phyloP scores from a whole-genome alignment of 2,329 filamentous ascomycete genomes.

The Geosmithia flava region DNA sequence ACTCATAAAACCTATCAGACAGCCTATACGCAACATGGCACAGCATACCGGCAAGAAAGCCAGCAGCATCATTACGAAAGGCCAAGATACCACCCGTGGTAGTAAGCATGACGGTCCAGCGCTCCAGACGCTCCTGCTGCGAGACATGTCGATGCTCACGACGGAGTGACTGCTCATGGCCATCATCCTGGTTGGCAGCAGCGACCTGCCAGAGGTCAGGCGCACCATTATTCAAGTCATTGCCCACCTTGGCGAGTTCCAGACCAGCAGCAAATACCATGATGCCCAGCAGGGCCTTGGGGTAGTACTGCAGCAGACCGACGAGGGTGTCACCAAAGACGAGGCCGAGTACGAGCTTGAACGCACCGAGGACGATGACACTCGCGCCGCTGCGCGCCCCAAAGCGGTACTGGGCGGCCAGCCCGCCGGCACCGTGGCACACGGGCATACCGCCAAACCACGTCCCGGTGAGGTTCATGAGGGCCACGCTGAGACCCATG shows the following conservation, averaged over 20 bases:
- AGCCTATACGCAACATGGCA: conserved; percentile 59
- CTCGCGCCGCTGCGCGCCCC: conserved; percentile 80
- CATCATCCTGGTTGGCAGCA: conserved; percentile 22
- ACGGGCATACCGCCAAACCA: conserved; percentile 95
- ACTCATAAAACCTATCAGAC: conserved; percentile 27
- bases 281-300: conserved; percentile 64
- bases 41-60: conserved; percentile 70
- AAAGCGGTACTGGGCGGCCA: conserved; percentile 86
- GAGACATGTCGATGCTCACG: conserved; percentile 40
- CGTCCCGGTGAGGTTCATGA: conserved; percentile 74
- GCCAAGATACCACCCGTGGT: conserved; percentile 73
- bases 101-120: conserved; percentile 84
- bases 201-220: conserved; percentile 47
- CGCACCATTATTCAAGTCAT: conserved; percentile 66
- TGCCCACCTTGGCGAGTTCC: conserved; percentile 75
- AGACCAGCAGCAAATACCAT: conserved; percentile 86
- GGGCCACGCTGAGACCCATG: conserved; percentile 68
- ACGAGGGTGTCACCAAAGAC: conserved; percentile 65
- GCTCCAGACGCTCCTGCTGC: conserved; percentile 57
- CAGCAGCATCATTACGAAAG: conserved; percentile 82
- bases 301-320: conserved; percentile 58
- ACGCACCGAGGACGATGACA: conserved; percentile 63
- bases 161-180: conserved; percentile 12
- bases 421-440: conserved; percentile 82
- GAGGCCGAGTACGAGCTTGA: conserved; percentile 68